Evolutionary conservation across 1,284 basidiomycete species (phyloP).

Genomic region (Heterobasidion parviporum): DNA sequence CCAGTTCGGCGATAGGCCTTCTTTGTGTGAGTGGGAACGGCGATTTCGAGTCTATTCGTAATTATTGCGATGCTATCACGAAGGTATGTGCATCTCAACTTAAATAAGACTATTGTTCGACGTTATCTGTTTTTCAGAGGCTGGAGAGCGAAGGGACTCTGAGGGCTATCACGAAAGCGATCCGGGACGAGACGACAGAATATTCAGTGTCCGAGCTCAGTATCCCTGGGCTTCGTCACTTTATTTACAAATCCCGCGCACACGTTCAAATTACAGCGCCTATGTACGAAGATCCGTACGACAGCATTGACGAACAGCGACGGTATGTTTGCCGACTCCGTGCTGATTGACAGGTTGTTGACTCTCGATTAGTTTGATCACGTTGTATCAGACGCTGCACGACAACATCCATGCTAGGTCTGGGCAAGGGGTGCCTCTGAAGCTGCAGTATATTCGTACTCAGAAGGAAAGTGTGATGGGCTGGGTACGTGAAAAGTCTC

Average conservation of each 20-base stretch:
- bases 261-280: slow-evolving; percentile 88
- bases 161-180: slow-evolving; percentile 36
- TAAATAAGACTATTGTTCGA: background rate
- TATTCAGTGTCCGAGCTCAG: slow-evolving; percentile 68
- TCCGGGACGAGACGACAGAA: slow-evolving; percentile 41
- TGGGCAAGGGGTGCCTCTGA: slow-evolving; percentile 65
- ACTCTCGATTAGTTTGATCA: slow-evolving; percentile 49
- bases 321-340: slow-evolving; percentile 31
- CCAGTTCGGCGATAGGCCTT: slow-evolving; percentile 37
- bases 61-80: slow-evolving; percentile 62
- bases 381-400: slow-evolving; percentile 78
- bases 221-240: slow-evolving; percentile 87
- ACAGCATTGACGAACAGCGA: slow-evolving; percentile 45
- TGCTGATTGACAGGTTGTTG: background rate
- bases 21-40: slow-evolving; percentile 62
- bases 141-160: slow-evolving; percentile 54
- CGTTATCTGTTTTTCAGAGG: slow-evolving; percentile 32
- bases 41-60: slow-evolving; percentile 61
- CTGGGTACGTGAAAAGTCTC: slow-evolving; percentile 50
- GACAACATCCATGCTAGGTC: slow-evolving; percentile 84
- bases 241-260: slow-evolving; percentile 85
- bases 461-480: slow-evolving; percentile 85
- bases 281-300: slow-evolving; percentile 77
- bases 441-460: slow-evolving; percentile 80
- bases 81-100: slow-evolving; percentile 31